A percentile compares a stretch with the other conserved stretches of the same genome.
Conservation (phyloP, 768 basidiomycete genomes). For the Tricholoma saponaceum region DNA sequence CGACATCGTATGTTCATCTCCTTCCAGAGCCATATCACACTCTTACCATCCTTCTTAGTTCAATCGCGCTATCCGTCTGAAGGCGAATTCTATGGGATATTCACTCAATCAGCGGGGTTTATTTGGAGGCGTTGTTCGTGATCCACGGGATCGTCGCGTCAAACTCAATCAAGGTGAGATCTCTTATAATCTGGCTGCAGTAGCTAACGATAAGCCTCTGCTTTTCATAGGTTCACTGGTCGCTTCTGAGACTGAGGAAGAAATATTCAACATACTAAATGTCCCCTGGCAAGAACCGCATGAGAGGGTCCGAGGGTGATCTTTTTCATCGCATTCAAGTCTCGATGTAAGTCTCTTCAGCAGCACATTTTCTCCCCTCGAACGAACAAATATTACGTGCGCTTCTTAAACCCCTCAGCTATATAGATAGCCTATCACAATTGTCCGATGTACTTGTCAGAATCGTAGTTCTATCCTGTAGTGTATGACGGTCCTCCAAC, state of each 20-base stretch:
- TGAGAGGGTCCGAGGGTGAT: slow-evolving; percentile 53
- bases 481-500: too few relatives aligned
- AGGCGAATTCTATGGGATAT: slow-evolving; percentile 77
- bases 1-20: slow-evolving; percentile 63
- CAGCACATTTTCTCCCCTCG: background rate
- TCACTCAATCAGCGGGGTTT: slow-evolving; percentile 88
- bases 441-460: too few relatives aligned
- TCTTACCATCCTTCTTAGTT: slow-evolving; percentile 46
- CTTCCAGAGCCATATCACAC: background rate
- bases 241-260: slow-evolving; percentile 81
- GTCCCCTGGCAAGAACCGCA: slow-evolving; percentile 85
- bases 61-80: slow-evolving; percentile 83
- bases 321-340: background rate
- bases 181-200: background rate
- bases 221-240: slow-evolving; percentile 51
- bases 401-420: too few relatives aligned
- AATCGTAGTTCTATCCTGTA: too few relatives aligned
- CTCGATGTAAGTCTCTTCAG: background rate
- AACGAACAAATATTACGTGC: too few relatives aligned
- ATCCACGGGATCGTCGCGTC: slow-evolving; percentile 55
- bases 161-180: slow-evolving; percentile 55
- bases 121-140: slow-evolving; percentile 67
- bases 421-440: too few relatives aligned
- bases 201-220: background rate
- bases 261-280: slow-evolving; percentile 75